phyloP scores from a whole-genome alignment of 495 filamentous ascomycete genomes.

The Penicillium angulare region DNA sequence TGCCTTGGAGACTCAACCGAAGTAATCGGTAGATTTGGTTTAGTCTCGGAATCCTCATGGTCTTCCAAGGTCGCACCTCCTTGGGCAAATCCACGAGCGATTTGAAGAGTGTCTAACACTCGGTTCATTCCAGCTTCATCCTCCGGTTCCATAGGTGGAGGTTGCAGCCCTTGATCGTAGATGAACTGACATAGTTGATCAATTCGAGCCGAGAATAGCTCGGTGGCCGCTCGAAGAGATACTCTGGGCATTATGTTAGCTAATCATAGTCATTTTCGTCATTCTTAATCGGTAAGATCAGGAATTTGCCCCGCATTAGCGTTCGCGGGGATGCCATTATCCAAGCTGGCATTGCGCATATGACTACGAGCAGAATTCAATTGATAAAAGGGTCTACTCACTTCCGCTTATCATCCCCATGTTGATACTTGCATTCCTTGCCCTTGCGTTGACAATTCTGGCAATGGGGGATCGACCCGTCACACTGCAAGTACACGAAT shows the following conservation, averaged over 20 bases:
- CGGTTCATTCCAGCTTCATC: constrained; percentile 46
- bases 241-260: constrained; percentile 30
- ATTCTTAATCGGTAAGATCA: neutral
- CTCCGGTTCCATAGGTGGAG: constrained; percentile 43
- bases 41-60: neutral
- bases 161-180: constrained; percentile 39
- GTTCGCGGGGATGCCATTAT: neutral
- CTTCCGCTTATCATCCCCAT: constrained; percentile 51
- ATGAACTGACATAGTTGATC: constrained; percentile 49
- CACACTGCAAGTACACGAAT: constrained; percentile 31
- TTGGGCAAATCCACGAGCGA: constrained; percentile 30
- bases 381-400: constrained; percentile 20
- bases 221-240: constrained; percentile 48
- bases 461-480: constrained; percentile 45
- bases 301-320: neutral
- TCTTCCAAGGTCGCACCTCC: neutral
- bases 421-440: constrained; percentile 48
- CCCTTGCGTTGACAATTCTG: constrained; percentile 49
- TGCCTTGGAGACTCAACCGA: constrained; percentile 15
- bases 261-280: neutral
- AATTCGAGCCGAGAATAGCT: constrained; percentile 46
- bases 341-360: too few species aligned
- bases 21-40: neutral
- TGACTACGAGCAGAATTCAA: neutral
- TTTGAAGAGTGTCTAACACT: constrained; percentile 45